Evolutionary conservation across 202 grass and related monocot genomes (phyloP).

Genomic region (Bolboschoenoplectus hybrid): DNA sequence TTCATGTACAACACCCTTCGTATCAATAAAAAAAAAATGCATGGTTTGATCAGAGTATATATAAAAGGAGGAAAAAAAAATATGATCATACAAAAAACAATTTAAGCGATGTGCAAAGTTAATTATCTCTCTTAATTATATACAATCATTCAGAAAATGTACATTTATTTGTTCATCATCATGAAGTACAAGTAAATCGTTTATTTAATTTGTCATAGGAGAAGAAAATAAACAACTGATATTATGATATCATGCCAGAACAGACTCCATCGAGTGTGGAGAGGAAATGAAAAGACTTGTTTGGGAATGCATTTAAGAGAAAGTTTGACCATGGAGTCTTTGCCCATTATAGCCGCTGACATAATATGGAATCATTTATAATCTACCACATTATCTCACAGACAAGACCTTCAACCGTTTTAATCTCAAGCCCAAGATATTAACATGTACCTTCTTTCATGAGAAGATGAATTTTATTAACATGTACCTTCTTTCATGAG

Average conservation of each 20-base stretch:
- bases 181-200: too few relatives aligned
- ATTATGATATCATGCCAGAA: background rate
- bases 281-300: constrained; percentile 3
- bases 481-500: background rate
- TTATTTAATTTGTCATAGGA: background rate
- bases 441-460: background rate
- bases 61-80: too few relatives aligned
- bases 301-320: constrained; percentile 29
- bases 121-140: too few relatives aligned
- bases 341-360: constrained; percentile 27
- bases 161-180: too few relatives aligned
- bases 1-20: too few relatives aligned
- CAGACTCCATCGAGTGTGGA: background rate
- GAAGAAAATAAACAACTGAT: background rate
- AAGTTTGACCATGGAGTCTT: constrained; percentile 9
- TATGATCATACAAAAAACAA: too few relatives aligned
- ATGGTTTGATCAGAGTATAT: too few relatives aligned
- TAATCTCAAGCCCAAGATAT: background rate
- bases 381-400: constrained; percentile 22
- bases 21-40: too few relatives aligned
- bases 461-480: background rate
- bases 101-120: too few relatives aligned
- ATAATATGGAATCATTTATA: constrained; percentile 25
- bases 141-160: too few relatives aligned
- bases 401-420: constrained; percentile 29